A percentile compares a stretch with the other conserved stretches of the same genome.
phyloP scores from a whole-genome alignment of 371 early-diverging fungal species.

The Rhizopus stolonifer region DNA sequence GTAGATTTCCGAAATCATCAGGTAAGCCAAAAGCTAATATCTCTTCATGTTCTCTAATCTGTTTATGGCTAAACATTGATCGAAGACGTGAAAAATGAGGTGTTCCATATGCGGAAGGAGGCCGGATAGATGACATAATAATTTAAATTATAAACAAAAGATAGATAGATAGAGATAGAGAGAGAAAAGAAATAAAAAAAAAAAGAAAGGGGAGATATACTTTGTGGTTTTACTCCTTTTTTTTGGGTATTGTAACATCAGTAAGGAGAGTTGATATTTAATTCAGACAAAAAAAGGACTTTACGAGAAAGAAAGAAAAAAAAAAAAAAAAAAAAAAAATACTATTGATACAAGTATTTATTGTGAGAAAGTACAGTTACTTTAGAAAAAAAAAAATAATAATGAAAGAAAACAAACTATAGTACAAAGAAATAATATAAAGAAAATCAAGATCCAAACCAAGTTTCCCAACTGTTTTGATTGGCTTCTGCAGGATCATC shows the following conservation, averaged over 20 bases:
- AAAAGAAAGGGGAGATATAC: not conserved
- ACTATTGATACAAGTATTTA: not conserved
- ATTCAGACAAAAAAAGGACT: too few relatives aligned
- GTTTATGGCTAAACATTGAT: not conserved
- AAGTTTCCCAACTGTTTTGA: slow-evolving; percentile 49
- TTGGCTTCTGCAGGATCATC: slow-evolving; percentile 49
- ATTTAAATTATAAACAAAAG: slow-evolving; percentile 4
- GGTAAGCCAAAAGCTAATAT: slow-evolving; percentile 11
- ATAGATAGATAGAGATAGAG: not conserved
- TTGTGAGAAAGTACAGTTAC: not conserved
- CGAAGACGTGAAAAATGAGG: slow-evolving; percentile 25
- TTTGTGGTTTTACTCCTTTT: not conserved
- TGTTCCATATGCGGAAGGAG: slow-evolving; percentile 27
- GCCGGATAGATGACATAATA: slow-evolving; percentile 16
- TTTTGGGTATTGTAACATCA: too few relatives aligned
- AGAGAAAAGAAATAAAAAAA: slow-evolving; percentile 2
- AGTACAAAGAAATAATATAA: slow-evolving; percentile 6
- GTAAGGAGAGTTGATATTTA: too few relatives aligned
- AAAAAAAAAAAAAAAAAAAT: slow-evolving; percentile 1
- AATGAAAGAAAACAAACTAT: not conserved
- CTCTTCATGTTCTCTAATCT: not conserved
- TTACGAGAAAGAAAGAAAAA: not conserved
- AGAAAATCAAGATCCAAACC: slow-evolving; percentile 38
- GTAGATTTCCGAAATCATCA: slow-evolving; percentile 27
- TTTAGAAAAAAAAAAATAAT: not conserved